Evolutionary conservation across 306 rosid genomes (phyloP).

Genomic region (Lathyrus oleraceus): DNA sequence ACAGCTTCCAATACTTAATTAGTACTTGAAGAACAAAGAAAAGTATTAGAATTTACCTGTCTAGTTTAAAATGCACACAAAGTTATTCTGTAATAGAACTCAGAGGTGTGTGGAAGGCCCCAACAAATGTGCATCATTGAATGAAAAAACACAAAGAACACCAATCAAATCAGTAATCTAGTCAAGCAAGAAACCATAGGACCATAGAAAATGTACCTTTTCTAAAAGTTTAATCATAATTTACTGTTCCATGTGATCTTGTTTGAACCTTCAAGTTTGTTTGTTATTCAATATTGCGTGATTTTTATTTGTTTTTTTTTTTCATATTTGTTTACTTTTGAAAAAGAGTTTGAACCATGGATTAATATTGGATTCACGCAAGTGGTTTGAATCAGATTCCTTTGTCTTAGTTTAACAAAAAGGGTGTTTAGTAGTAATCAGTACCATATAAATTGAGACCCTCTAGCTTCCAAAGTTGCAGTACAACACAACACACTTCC

Average conservation of each 20-base stretch:
- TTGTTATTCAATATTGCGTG: no score
- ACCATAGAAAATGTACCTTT: conserved; percentile 42
- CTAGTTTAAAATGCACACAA: conserved; percentile 31
- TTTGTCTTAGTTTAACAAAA: conserved; percentile 17
- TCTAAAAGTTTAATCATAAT: conserved; percentile 29
- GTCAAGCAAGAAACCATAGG: conserved; percentile 47
- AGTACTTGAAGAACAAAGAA: no score
- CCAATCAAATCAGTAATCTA: conserved; percentile 22
- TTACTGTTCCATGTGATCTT: conserved; percentile 37
- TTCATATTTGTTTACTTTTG: no score
- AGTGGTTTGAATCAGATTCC: conserved; percentile 50
- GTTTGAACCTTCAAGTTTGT: conserved; percentile 23
- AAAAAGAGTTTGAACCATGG: conserved; percentile 17
- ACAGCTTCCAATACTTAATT: not conserved
- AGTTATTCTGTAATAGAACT: conserved; percentile 6
- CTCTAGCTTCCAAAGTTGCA: conserved; percentile 3
- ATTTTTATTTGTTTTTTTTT: no score
- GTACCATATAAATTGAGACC: conserved; percentile 53
- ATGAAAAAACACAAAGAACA: not conserved
- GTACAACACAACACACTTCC: conserved; percentile 25
- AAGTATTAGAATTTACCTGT: not conserved
- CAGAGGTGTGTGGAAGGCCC: not conserved
- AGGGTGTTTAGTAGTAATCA: not conserved
- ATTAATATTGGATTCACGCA: conserved; percentile 31
- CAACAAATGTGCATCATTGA: not conserved